Evolutionary conservation across 208 protist species (phyloP).

Genomic region (Trypanosoma mega): DNA sequence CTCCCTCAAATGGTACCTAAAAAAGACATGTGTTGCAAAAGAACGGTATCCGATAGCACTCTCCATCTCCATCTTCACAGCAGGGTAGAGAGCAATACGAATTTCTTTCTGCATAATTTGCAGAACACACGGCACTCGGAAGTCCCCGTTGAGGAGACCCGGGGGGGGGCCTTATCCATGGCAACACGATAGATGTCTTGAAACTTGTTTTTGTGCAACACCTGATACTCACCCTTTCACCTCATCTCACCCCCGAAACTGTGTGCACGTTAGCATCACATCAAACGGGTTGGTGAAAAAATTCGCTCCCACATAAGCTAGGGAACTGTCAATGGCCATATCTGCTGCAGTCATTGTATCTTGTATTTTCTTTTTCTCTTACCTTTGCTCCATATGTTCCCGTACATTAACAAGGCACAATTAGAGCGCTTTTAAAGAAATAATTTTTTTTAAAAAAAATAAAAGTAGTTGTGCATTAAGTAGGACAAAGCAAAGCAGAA

Average conservation of each 20-base stretch:
- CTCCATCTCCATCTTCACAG: constrained; percentile 31
- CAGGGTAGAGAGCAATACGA: constrained; percentile 58
- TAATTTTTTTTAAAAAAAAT: too few relatives aligned
- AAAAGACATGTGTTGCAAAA: constrained; percentile 16
- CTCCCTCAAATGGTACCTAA: constrained; percentile 36
- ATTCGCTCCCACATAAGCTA: constrained; percentile 40
- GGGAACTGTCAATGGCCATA: constrained; percentile 51
- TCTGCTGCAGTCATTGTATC: too few relatives aligned
- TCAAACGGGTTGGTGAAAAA: constrained; percentile 74
- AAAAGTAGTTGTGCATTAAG: too few relatives aligned
- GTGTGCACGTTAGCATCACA: constrained; percentile 70
- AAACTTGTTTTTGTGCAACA: constrained; percentile 43
- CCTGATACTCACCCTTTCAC: constrained; percentile 39
- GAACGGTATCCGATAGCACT: not conserved
- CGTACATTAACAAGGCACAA: too few relatives aligned
- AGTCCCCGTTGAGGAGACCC: constrained; percentile 60
- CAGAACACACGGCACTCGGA: constrained; percentile 36
- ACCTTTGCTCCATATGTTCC: too few relatives aligned
- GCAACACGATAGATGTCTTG: constrained; percentile 50
- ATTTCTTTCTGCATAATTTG: constrained; percentile 66
- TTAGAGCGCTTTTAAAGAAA: too few relatives aligned
- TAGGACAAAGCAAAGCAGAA: too few relatives aligned
- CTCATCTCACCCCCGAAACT: constrained; percentile 66
- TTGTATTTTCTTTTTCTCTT: too few relatives aligned
- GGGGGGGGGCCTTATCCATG: constrained; percentile 39